Conservation (phyloP, 495 filamentous ascomycete species). For the Podospora didyma region DNA sequence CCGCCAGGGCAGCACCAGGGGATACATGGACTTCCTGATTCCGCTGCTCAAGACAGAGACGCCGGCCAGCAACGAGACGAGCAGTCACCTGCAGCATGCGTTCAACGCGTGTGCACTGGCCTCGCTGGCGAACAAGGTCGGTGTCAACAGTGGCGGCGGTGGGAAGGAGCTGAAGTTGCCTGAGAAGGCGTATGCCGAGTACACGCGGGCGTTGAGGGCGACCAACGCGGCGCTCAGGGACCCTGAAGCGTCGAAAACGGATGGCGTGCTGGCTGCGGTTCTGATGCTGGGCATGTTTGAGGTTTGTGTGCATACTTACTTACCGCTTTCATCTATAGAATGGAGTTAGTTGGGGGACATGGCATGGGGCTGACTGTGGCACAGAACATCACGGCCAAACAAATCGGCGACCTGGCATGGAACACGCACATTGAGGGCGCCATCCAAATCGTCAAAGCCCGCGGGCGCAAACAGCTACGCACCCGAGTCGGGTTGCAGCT, state of each 20-base stretch:
- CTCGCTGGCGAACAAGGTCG: slow-evolving; percentile 42
- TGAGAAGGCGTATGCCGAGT: slow-evolving; percentile 39
- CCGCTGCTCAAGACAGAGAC: slow-evolving; percentile 45
- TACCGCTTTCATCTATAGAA: slow-evolving; percentile 27
- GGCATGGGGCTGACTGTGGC: slow-evolving; percentile 29
- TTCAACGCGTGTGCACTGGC: slow-evolving; percentile 61
- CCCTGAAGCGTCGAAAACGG: slow-evolving; percentile 23
- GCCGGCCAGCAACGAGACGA: slow-evolving; percentile 24
- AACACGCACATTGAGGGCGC: slow-evolving; percentile 53
- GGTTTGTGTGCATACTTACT: slow-evolving; percentile 32
- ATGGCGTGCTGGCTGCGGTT: slow-evolving; percentile 49
- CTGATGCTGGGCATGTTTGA: slow-evolving; percentile 63
- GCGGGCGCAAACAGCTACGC: slow-evolving; percentile 48
- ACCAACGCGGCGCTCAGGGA: slow-evolving; percentile 52
- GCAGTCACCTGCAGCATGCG: slow-evolving; percentile 50
- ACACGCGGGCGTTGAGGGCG: slow-evolving; percentile 48
- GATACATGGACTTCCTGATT: slow-evolving; percentile 55
- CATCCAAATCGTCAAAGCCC: slow-evolving; percentile 48
- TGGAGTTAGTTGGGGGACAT: slow-evolving; percentile 39
- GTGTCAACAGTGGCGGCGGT: slow-evolving; percentile 19
- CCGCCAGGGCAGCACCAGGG: slow-evolving; percentile 36
- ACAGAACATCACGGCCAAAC: slow-evolving; percentile 38
- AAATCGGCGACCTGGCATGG: slow-evolving; percentile 46
- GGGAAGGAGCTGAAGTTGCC: too few species aligned
- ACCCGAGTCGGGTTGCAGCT: slow-evolving; percentile 43